Conservation (phyloP, 208 protist genomes). For the Crithidia sp. region DNA sequence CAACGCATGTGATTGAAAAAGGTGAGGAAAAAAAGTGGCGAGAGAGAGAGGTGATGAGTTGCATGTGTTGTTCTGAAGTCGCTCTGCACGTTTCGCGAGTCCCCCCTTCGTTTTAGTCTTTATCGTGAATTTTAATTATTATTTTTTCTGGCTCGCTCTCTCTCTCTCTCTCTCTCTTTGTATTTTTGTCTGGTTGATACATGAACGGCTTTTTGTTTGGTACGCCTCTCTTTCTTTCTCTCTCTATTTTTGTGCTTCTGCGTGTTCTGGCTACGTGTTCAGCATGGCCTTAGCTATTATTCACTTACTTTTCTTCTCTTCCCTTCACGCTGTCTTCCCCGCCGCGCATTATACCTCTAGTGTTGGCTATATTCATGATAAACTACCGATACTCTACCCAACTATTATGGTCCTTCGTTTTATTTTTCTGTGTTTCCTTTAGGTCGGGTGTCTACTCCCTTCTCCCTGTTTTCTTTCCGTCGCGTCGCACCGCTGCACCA, state of each 20-base stretch:
- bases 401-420: too few species aligned
- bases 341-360: too few species aligned
- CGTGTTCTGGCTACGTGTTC: not conserved
- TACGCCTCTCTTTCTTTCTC: not conserved
- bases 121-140: not conserved
- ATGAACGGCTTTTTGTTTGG: not conserved
- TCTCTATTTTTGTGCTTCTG: not conserved
- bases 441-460: not conserved
- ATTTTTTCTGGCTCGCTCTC: not conserved
- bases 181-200: not conserved
- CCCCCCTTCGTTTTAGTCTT: not conserved
- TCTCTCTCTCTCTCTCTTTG: not conserved
- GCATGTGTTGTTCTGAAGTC: too few species aligned
- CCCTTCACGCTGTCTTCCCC: too few species aligned
- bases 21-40: too few species aligned
- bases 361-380: too few species aligned
- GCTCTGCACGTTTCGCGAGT: too few species aligned
- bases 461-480: not conserved
- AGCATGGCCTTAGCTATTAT: too few species aligned
- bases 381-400: too few species aligned
- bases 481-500: too few species aligned
- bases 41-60: not conserved
- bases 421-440: too few species aligned
- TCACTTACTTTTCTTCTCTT: too few species aligned
- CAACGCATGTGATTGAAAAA: slow-evolving; percentile 73